Percentiles rank a stretch among this genome's conserved stretches.
phyloP scores from a whole-genome alignment of 2,329 filamentous ascomycete genomes.

The Trichoderma aggressivum region DNA sequence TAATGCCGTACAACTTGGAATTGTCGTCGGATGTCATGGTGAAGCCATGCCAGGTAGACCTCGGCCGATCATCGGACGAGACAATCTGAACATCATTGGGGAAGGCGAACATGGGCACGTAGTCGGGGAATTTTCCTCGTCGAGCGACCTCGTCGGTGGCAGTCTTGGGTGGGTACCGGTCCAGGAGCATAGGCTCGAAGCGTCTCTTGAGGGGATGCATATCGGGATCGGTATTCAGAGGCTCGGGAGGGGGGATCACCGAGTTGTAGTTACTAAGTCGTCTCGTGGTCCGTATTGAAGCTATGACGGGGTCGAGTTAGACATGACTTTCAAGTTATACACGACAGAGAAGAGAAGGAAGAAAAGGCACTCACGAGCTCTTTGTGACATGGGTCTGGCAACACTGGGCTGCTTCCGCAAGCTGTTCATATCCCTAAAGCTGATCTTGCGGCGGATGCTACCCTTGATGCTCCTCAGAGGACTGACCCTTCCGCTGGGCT shows the following conservation, averaged over 20 bases:
- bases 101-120: slow-evolving; percentile 98
- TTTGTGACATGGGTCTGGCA: slow-evolving; percentile 56
- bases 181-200: slow-evolving; percentile 93
- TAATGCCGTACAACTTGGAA: slow-evolving; percentile 87
- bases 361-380: slow-evolving; percentile 41
- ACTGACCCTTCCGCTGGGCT: slow-evolving; percentile 50
- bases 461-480: slow-evolving; percentile 65
- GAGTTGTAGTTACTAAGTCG: slow-evolving; percentile 97
- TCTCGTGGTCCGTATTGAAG: slow-evolving; percentile 72
- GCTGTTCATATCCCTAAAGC: slow-evolving; percentile 92
- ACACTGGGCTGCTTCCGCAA: slow-evolving; percentile 79
- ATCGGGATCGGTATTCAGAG: slow-evolving; percentile 80
- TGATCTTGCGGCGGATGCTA: slow-evolving; percentile 88
- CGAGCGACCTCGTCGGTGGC: slow-evolving; percentile 76
- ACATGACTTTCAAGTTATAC: not conserved
- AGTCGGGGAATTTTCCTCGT: slow-evolving; percentile 88
- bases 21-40: slow-evolving; percentile 95
- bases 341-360: not conserved
- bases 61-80: slow-evolving; percentile 86
- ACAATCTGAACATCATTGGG: slow-evolving; percentile 97
- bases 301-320: slow-evolving; percentile 34
- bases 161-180: slow-evolving; percentile 84
- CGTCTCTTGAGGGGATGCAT: slow-evolving; percentile 94
- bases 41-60: slow-evolving; percentile 98
- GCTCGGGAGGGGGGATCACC: slow-evolving; percentile 90